Percentiles rank a stretch among this genome's conserved stretches.
Conservation (phyloP, 371 early-diverging fungal species). For the Mucor indicus region DNA sequence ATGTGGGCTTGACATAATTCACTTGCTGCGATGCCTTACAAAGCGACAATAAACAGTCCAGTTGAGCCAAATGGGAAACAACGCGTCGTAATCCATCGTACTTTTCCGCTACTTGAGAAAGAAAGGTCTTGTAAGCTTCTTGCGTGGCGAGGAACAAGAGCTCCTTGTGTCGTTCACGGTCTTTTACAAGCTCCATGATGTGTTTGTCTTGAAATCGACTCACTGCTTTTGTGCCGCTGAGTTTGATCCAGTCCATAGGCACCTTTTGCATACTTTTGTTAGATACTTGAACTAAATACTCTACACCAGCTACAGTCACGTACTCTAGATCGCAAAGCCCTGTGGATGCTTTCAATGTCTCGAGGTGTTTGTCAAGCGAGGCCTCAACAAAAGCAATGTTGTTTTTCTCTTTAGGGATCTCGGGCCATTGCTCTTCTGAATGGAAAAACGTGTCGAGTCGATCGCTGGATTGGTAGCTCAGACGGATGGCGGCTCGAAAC, state of each 20-base stretch:
- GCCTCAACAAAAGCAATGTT: slow-evolving; percentile 46
- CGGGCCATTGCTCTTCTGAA: slow-evolving; percentile 52
- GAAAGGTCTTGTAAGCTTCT: slow-evolving; percentile 56
- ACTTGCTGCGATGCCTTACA: slow-evolving; percentile 60
- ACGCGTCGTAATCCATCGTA: slow-evolving; percentile 66
- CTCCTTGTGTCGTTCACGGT: slow-evolving; percentile 75
- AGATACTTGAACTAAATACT: slow-evolving; percentile 48
- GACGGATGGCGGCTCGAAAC: slow-evolving; percentile 38
- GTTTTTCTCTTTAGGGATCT: slow-evolving; percentile 34
- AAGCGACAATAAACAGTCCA: slow-evolving; percentile 79
- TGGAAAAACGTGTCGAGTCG: no score
- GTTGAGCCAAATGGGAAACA: slow-evolving; percentile 57
- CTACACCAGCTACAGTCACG: slow-evolving; percentile 56
- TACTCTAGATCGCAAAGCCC: slow-evolving; percentile 36
- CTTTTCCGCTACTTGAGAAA: slow-evolving; percentile 47
- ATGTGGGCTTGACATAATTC: slow-evolving; percentile 72
- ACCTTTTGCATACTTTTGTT: slow-evolving; percentile 55
- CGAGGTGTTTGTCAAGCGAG: slow-evolving; percentile 47
- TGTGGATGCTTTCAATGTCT: slow-evolving; percentile 35
- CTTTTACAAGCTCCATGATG: slow-evolving; percentile 59
- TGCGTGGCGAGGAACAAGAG: slow-evolving; percentile 42
- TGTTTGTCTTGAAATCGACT: slow-evolving; percentile 81
- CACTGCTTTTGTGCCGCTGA: slow-evolving; percentile 77
- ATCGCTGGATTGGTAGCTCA: neutral
- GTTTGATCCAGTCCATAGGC: slow-evolving; percentile 74